phyloP scores from a whole-genome alignment of 306 rosid genomes.

The Gleditsia sinensis region DNA sequence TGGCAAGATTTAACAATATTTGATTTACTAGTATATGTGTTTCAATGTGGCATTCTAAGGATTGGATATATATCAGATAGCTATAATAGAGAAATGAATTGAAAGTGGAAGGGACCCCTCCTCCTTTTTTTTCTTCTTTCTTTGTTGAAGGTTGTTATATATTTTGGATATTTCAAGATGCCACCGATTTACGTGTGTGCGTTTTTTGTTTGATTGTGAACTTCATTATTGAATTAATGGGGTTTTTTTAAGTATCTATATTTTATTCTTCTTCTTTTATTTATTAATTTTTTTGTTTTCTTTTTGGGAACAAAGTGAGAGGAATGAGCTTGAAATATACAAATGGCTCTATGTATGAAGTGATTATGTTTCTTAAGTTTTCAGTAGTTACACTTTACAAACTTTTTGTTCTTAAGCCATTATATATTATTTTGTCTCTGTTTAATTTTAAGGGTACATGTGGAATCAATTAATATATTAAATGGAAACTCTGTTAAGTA shows the following conservation, averaged over 20 bases:
- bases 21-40: background rate
- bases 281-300: too few relatives aligned
- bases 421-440: background rate
- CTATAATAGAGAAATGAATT: too few relatives aligned
- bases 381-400: background rate
- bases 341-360: conserved; percentile 16
- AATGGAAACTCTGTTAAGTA: too few relatives aligned
- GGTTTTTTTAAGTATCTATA: background rate
- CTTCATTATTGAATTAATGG: background rate
- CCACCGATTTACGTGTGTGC: too few relatives aligned
- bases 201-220: background rate
- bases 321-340: conserved; percentile 16
- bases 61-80: conserved; percentile 16
- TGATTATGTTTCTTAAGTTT: background rate
- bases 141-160: too few relatives aligned
- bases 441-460: background rate
- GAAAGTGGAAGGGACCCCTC: too few relatives aligned
- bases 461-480: too few relatives aligned
- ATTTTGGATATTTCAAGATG: too few relatives aligned
- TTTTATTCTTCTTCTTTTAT: too few relatives aligned
- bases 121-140: too few relatives aligned
- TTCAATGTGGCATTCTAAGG: conserved; percentile 4
- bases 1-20: conserved; percentile 12
- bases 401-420: background rate
- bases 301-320: background rate